Evolutionary conservation across 768 basidiomycete species (phyloP), one percentile per base, ranked within the genome.

Genomic region (Leucocoprinus leucothites): DNA sequence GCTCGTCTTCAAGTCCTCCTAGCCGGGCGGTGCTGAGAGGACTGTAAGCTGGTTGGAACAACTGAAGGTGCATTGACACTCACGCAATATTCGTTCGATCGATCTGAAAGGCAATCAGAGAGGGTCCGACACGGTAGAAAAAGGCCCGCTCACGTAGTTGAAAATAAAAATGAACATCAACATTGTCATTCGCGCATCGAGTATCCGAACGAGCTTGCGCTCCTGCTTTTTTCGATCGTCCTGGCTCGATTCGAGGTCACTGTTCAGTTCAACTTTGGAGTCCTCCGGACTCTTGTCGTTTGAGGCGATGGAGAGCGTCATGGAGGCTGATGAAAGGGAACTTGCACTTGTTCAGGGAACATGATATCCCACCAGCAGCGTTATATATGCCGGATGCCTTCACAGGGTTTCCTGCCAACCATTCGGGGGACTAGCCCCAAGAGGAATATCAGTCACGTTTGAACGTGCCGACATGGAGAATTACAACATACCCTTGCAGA

Each of bases 51-150:
- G 6, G 11, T 31, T 31, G 11, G 11, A 5, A n/a, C 26, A 19
- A 25, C 42, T 5, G 35, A 13, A 40, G 34, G 22, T 7, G 26
- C 31, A 31, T 5, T n/a, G 57, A 4, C 40, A 67, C 77, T 53
- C 59, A 81, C 80, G 75, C 69, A 18, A 71, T 79, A 59, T 84
- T 84, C 58, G 79, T 84, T 18, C 82, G 72, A 63, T 83, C 83
- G 40, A 84, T 72, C 81, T 82, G 53, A 18, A n/a, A 31, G 16
- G 21, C 9, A 41, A 22, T 31, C 7, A 42, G 22, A 48, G 6
- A 31, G 11, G 6, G 31, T 31, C 5, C 31, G 31, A 31, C 31
- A 31, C 5, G 31, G 6, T 5, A 5, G 31, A 31, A 11, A 31
- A 31, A 31, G n/a, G n/a, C n/a, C n/a, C n/a, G n/a, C 61, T 51